Conservation (phyloP, 2,329 filamentous ascomycete species). For the Claviceps humidiphila region DNA sequence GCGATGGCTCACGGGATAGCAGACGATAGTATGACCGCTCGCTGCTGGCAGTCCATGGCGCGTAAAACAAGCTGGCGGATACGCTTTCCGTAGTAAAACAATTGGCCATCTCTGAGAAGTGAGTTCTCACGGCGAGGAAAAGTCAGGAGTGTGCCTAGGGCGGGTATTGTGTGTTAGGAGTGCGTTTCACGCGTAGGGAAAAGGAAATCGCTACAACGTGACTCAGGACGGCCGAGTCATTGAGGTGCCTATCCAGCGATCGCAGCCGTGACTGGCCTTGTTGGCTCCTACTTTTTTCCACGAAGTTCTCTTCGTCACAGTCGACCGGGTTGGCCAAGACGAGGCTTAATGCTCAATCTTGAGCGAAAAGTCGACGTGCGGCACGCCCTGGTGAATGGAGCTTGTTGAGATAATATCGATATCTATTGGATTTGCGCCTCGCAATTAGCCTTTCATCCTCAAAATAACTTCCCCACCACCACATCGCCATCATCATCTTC, state of each 20-base stretch:
- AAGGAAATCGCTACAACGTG: too few relatives aligned
- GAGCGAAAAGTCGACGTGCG: slow-evolving; percentile 88
- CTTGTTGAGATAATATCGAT: slow-evolving; percentile 94
- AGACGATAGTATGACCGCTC: slow-evolving; percentile 8
- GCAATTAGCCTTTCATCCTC: too few relatives aligned
- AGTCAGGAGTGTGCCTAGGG: background rate
- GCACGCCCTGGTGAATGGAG: slow-evolving; percentile 89
- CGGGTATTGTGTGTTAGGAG: background rate
- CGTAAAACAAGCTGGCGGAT: background rate
- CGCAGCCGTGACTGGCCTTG: too few relatives aligned
- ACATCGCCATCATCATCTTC: too few relatives aligned
- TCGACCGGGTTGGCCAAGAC: background rate
- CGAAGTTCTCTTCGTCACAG: too few relatives aligned
- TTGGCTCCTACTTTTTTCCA: too few relatives aligned
- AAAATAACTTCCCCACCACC: too few relatives aligned
- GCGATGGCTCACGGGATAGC: slow-evolving; percentile 18
- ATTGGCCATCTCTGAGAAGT: too few relatives aligned
- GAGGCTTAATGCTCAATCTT: slow-evolving; percentile 50
- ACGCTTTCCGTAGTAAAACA: too few relatives aligned
- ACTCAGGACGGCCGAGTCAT: too few relatives aligned
- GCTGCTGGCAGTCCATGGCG: slow-evolving; percentile 10
- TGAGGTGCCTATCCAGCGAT: too few relatives aligned
- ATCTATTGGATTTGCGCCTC: slow-evolving; percentile 33
- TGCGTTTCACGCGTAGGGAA: too few relatives aligned
- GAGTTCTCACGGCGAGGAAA: background rate